phyloP scores from a whole-genome alignment of 768 basidiomycete genomes.

The Russula griseocarnosa region DNA sequence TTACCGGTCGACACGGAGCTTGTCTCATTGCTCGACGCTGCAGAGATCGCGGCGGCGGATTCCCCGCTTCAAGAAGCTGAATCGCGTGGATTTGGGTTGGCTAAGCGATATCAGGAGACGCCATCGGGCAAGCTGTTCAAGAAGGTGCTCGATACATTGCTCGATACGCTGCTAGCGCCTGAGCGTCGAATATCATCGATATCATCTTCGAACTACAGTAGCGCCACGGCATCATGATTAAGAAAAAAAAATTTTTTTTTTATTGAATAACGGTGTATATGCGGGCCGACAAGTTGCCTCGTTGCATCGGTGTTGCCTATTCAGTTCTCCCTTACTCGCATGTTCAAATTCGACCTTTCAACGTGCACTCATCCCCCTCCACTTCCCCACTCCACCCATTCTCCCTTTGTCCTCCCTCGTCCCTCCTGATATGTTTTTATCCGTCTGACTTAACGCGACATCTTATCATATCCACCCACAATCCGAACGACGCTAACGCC shows the following conservation, averaged over 20 bases:
- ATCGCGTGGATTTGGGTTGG: constrained; percentile 45
- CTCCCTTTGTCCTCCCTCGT: neutral
- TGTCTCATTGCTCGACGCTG: constrained; percentile 78
- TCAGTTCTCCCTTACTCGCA: neutral
- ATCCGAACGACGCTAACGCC: constrained; percentile 8
- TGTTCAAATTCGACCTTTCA: constrained; percentile 15
- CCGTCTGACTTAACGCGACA: neutral
- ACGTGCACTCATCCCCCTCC: constrained; percentile 1
- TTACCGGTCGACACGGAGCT: constrained; percentile 93
- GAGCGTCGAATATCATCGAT: no score
- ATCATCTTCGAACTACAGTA: neutral
- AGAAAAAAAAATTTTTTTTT: no score
- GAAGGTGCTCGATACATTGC: constrained; percentile 45
- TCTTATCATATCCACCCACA: neutral
- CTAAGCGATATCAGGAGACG: constrained; percentile 62
- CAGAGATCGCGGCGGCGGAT: constrained; percentile 32
- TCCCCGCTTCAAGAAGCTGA: constrained; percentile 29
- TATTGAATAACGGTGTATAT: no score
- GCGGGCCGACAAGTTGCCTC: constrained; percentile 3
- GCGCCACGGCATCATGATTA: no score
- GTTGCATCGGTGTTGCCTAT: constrained; percentile 7
- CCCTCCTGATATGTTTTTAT: neutral
- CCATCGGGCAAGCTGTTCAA: constrained; percentile 66
- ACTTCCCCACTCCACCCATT: neutral
- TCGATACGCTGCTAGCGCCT: neutral